Evolutionary conservation across 2,329 filamentous ascomycete genomes (phyloP), one percentile per base, ranked within the genome.

Genomic region (Ophiostoma triangulosporum): DNA sequence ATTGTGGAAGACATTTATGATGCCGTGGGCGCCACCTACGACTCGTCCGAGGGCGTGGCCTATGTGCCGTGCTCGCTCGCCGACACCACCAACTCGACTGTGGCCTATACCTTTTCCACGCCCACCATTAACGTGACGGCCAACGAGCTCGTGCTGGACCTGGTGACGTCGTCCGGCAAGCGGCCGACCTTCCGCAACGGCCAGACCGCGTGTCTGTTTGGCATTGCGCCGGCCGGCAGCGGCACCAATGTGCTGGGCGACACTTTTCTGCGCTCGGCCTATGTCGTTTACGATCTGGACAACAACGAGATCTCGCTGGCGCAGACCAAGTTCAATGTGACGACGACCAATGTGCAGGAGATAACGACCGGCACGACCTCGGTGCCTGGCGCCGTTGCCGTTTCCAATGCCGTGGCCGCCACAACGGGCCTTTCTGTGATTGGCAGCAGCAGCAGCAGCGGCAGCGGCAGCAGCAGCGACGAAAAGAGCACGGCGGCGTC

Each of bases 211-310:
- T 88, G 84, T 59, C 70, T 83, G 33, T 86, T 88, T 61, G 84
- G 83, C 54, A 76, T 88, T 57, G 72, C 77, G 3, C 79, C 81
- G 1, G 73, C 80, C 1, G 73, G 73, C 2, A 59, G 65, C 1
- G 70, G 73, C 29, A 75, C 75, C n/a, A 73, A 75, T 43, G 77
- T 87, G 2, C 69, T 89, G 27, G 85, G 85, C 15, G 85, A 88
- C 63, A 86, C 84, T 0, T 89, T 89, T 64, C 70, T 89, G 53
- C 74, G 85, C 48, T 84, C 81, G 33, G 84, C 84, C 0, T 89
- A 89, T 60, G 76, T 87, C 14, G 84, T 89, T 11, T 88, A 86
- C 63, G 84, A 88, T 63, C 70, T 88, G 22, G 77, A 73, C 27
- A 86, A 85, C 64, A 81, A 87, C 63, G 73, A 84, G 66, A 81